phyloP scores from a whole-genome alignment of 106 monocot genomes.

The Gastrodia elata region DNA sequence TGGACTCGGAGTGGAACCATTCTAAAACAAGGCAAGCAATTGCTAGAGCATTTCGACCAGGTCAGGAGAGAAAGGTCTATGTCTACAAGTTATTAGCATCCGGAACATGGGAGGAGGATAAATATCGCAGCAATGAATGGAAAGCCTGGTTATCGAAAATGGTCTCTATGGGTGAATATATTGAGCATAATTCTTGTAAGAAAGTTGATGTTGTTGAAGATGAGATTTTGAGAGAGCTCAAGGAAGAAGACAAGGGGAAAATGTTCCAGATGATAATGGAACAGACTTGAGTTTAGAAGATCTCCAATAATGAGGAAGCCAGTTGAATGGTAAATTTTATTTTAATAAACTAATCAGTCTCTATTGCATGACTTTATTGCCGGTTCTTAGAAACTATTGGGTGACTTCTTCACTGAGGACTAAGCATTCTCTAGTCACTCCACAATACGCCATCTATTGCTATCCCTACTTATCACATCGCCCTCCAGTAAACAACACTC shows the following conservation, averaged over 20 bases:
- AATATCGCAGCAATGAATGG: constrained; percentile 40
- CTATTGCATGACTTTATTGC: no score
- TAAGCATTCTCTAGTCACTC: no score
- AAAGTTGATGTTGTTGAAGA: constrained; percentile 30
- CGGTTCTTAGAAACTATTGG: no score
- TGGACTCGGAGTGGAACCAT: constrained; percentile 80
- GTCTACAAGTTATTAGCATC: constrained; percentile 59
- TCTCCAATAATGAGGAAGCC: neutral
- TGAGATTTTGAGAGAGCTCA: constrained; percentile 53
- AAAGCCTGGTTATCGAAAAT: constrained; percentile 70
- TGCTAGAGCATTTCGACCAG: constrained; percentile 58
- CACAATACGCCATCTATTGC: no score
- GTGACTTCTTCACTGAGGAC: no score
- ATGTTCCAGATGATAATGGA: constrained; percentile 45
- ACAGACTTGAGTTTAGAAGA: constrained; percentile 6
- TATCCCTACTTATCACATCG: no score
- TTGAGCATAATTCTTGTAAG: constrained; percentile 19
- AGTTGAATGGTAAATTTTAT: constrained; percentile 6
- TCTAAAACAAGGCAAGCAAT: constrained; percentile 71
- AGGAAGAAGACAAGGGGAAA: constrained; percentile 30
- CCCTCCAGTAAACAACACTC: no score
- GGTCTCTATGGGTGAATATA: constrained; percentile 34
- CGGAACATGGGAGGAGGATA: constrained; percentile 62
- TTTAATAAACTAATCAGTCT: neutral
- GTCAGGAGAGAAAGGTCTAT: constrained; percentile 59